phyloP scores from a whole-genome alignment of 2,329 filamentous ascomycete species.

The Canariomyces notabilis region DNA sequence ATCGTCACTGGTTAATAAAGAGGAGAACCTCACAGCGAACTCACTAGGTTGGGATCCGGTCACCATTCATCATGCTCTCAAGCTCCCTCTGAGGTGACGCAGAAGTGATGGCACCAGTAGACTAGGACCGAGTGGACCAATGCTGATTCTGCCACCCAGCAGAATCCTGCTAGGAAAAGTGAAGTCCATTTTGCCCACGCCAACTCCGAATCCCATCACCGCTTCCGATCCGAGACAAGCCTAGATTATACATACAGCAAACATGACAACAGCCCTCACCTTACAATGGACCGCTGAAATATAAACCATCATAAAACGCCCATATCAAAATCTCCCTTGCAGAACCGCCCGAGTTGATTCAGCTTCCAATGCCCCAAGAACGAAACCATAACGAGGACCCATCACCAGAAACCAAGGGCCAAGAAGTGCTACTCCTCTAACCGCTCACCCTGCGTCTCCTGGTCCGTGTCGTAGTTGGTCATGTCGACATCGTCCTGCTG shows the following conservation, averaged over 20 bases:
- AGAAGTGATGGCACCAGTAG: neutral
- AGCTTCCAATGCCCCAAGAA: neutral
- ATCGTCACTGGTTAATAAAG: no score
- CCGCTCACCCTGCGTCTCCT: slow-evolving; percentile 24
- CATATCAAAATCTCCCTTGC: neutral
- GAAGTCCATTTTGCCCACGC: neutral
- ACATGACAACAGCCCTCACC: neutral
- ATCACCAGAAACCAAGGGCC: neutral
- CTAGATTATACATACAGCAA: neutral
- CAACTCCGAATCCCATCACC: neutral
- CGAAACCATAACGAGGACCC: neutral
- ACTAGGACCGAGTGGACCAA: neutral
- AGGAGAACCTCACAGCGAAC: no score
- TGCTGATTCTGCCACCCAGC: neutral
- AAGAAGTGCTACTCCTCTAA: slow-evolving; percentile 13
- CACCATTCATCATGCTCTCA: no score
- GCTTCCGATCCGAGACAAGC: neutral
- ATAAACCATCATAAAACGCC: no score
- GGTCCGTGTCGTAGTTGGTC: slow-evolving; percentile 40
- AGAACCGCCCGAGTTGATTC: neutral
- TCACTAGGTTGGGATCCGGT: no score
- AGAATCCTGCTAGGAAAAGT: neutral
- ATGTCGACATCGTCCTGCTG: slow-evolving; percentile 46
- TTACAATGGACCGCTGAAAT: neutral
- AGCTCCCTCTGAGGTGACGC: neutral